Evolutionary conservation across 768 basidiomycete species (phyloP), one percentile per base, ranked within the genome.

Genomic region (Collybia mongolica): DNA sequence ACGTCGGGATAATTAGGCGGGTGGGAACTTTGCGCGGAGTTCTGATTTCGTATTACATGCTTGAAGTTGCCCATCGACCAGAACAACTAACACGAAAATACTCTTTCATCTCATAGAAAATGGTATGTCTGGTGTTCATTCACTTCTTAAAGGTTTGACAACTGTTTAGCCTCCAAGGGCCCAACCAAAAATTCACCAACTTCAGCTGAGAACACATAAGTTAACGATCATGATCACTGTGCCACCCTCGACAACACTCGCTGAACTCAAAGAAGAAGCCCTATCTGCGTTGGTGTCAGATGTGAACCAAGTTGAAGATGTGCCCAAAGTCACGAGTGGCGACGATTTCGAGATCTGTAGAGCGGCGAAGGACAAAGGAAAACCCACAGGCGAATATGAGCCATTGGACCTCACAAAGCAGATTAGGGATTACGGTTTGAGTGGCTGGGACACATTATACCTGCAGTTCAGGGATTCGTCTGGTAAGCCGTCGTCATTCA

Each of bases 151-250:
- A 45, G 17, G 1, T 44, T 3, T 32, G 11, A 23, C 28, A 17
- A 46, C 17, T 40, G 42, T 7, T 49, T 35, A 59, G 86, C 82
- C 82, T 22, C 75, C 72, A 11, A 76, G 79, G 60, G 55, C 71
- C 12, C 75, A 75, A 36, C 82, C 84, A 6, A 88, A 83, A 67
- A 71, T 80, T 43, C 83, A 84, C 67, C 82, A 87, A 47, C 60
- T 90, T 15, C 73, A 82, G n/a, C 65, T 90, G 56, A 88, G 86
- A 60, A 85, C 87, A 0, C 86, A 90, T 71, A 87, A 81, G 55
- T 68, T 86, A 45, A 84, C 84, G 5, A 69, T 89, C 56, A 75
- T 86, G 58, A 67, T 85, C 54, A 80, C 82, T 6, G 73, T 76
- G 8, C 65, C 74, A 37, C 82, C 80, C 6, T 75, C 73, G 28